Base-by-base conservation (phyloP, 2,329 filamentous ascomycete species). In the Aotearoamyces nothofagi region DNA sequence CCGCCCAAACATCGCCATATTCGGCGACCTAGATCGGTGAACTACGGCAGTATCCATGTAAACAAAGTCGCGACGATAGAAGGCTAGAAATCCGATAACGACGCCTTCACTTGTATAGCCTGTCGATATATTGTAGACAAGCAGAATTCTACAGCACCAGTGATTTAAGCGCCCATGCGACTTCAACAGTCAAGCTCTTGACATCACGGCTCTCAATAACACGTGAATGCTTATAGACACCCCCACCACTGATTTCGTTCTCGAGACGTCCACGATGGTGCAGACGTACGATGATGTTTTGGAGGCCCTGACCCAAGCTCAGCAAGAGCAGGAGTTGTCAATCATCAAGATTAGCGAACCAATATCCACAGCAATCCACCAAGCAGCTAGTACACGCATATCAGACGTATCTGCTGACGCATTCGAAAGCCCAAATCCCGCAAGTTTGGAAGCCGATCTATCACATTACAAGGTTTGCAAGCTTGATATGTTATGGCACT, bases 391-490 rank as follows among this genome's bases (percentile, higher is more conserved):
- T 37, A 54, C 50, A 45, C 64, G 78, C 37, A 73, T 63, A 17
- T 92, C 82, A 4, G 80, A 90, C 52, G 70, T 72, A 26, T 83
- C 79, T 17, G 66, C 62, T 39, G 57, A 69, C 35, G 63, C 66
- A 14, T 63, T 73, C 36, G 72, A 77, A 39, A 70, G 66, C 35
- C 69, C 72, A 11, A 81, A 75, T 7, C 83, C 86, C 0, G 69
- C 78, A 10, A 77, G 77, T 11, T 63, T 96, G 5, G 74, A 81
- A 39, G 81, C 80, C 15, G 87, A 96, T 52, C 63, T 96, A 15
- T 63, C 67, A 16, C 86, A 96, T 54, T 94, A 96, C 59, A 83
- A 81, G 49, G 69, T 69, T 47, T 15, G n/a, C n/a, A n/a, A n/a
- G n/a, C n/a, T n/a, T n/a, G n/a, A n/a, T n/a, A n/a, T n/a, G n/a